phyloP scores from a whole-genome alignment of 176 grass and related monocot species.

The Elymus sibiricus region DNA sequence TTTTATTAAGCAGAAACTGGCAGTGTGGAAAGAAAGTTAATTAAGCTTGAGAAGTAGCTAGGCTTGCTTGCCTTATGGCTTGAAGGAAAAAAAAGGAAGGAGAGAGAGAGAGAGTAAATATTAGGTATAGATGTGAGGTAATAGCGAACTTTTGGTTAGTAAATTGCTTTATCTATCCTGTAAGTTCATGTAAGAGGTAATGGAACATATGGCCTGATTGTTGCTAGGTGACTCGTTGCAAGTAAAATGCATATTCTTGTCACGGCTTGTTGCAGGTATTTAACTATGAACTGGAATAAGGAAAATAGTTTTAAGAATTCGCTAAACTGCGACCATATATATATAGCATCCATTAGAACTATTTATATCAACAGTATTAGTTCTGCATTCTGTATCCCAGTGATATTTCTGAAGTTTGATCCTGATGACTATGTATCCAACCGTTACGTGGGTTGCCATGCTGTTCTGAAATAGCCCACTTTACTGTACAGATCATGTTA shows the following conservation, averaged over 20 bases:
- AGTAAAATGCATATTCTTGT: conserved; percentile 16
- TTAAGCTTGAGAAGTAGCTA: conserved; percentile 10
- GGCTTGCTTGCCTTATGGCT: not conserved
- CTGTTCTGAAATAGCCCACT: conserved; percentile 29
- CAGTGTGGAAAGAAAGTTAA: not conserved
- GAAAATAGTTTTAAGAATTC: not conserved
- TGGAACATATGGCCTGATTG: not conserved
- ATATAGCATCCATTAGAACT: not conserved
- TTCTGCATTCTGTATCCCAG: not conserved
- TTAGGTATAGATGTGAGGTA: not conserved
- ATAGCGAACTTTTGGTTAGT: not conserved
- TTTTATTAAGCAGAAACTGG: not conserved
- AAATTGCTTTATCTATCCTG: not conserved
- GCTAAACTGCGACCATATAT: no score
- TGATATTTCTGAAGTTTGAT: not conserved
- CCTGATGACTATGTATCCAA: not conserved
- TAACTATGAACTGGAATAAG: not conserved
- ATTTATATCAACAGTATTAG: not conserved
- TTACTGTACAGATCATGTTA: conserved; percentile 64
- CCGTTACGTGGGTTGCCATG: not conserved
- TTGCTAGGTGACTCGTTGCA: not conserved
- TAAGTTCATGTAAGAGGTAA: not conserved
- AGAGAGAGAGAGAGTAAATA: not conserved
- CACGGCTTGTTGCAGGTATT: conserved; percentile 1
- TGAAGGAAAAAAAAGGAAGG: not conserved